Base-by-base conservation (phyloP, 495 filamentous ascomycete genomes). In the Oidiodendron maius region DNA sequence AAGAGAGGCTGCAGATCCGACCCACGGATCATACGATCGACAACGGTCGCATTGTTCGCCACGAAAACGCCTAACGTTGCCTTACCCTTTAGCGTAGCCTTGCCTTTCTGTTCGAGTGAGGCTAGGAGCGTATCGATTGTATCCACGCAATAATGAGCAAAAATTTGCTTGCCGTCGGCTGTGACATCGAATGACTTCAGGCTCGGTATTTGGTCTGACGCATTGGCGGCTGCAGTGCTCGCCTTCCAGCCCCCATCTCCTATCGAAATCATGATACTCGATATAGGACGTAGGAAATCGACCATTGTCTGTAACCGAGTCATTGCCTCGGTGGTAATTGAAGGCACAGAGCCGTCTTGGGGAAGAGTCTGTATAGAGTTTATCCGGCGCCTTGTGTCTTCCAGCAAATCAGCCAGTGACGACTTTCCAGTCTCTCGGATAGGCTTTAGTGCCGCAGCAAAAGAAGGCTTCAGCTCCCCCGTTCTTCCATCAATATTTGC, bases 191-290 rank as follows among this genome's bases (percentile, higher is more conserved):
- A 87, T 17, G 82, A 83, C 28, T 78, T 75, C 37, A 91, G 63
- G 28, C 82, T 83, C 8, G 87, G 83, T 10, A 85, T 75, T 17
- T 77, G 80, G n/a, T 86, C 71, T 16, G 75, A 70, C 12, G 72
- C 77, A 32, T 73, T 76, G 6, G 70, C 74, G 24, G 66, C 63
- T 16, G 71, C 56, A 0, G 71, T 63, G 1, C 60, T 62, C 6
- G 73, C 65, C 24, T 78, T 81, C 93, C 93, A 99, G 43, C 93
- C 93, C 4, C 90, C 88, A 60, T 96, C 90, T 16, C 93, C 93
- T 3, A 99, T 69, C 2, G 89, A 93, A 12, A 91, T 82, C 71
- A 97, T 78, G 53, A 99, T 86, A 48, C 87, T 89, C 17, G 86
- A 86, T 15, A 97, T 76, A 8, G 91, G 87, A n/a, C 80, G 76